These are phyloP conservation scores for Dactylellina sp. DNA, from an alignment of 2,329 filamentous ascomycete species.

Conservation along the genomic window DNA sequence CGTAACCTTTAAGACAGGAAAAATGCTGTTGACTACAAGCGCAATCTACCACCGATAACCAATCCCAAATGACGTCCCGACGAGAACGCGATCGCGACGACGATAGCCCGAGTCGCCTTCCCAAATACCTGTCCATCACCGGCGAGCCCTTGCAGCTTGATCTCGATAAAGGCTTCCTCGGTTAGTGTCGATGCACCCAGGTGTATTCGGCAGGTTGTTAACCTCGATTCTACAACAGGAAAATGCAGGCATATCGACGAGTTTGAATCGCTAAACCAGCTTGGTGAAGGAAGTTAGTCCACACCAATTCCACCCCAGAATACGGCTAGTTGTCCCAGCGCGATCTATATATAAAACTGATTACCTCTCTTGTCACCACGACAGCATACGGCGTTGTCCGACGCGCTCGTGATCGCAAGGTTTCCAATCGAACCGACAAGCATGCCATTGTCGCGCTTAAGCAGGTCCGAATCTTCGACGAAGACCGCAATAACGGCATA, in stretches of 20 bases:
- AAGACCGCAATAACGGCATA: conserved; percentile 62
- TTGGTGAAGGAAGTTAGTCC: conserved; percentile 63
- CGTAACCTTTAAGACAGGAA: not conserved
- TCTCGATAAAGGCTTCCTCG: conserved; percentile 39
- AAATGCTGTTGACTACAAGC: not conserved
- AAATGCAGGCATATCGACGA: conserved; percentile 62
- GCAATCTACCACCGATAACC: not conserved
- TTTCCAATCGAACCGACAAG: conserved; percentile 56
- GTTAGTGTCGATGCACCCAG: conserved; percentile 31
- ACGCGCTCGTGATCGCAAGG: conserved; percentile 61
- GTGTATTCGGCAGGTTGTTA: not conserved
- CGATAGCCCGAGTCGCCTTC: conserved; percentile 41
- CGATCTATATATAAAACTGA: conserved; percentile 1
- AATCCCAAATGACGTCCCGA: conserved; percentile 33
- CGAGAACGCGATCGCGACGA: conserved; percentile 41
- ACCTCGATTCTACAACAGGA: conserved; percentile 58
- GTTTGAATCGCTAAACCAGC: conserved; percentile 62
- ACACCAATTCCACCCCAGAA: not conserved
- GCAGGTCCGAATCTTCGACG: conserved; percentile 62
- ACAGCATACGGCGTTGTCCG: conserved; percentile 63
- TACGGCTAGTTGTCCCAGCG: not conserved
- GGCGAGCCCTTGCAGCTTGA: conserved; percentile 50
- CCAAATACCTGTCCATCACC: conserved; percentile 52
- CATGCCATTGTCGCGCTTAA: conserved; percentile 62
- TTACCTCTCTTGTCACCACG: conserved; percentile 1